These are phyloP conservation scores for Melaleuca alternifolia DNA, from an alignment of 345 rosid genomes.

Conservation along the genomic window DNA sequence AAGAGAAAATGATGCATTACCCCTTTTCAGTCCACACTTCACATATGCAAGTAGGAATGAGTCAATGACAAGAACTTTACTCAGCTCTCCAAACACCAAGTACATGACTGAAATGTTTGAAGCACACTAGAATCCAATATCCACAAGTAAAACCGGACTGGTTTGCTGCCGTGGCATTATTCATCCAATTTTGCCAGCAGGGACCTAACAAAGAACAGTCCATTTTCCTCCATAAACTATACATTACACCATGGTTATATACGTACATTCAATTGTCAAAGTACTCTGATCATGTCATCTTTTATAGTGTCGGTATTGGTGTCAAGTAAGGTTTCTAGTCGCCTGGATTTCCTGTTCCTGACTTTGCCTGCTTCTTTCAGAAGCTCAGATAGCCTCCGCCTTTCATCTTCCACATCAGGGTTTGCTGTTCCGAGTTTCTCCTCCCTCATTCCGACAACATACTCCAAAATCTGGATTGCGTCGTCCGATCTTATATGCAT, in stretches of 20 bases:
- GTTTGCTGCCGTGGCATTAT: not conserved
- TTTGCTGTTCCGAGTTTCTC: constrained; percentile 96
- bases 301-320: constrained; percentile 17
- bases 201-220: constrained; percentile 1
- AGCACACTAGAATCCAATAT: not conserved
- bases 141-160: not conserved
- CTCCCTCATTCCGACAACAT: constrained; percentile 83
- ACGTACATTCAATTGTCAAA: constrained; percentile 7
- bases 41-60: not conserved
- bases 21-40: not conserved
- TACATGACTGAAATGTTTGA: not conserved
- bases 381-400: constrained; percentile 55
- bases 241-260: constrained; percentile 7
- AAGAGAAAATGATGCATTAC: not conserved
- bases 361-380: constrained; percentile 87
- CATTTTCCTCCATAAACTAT: constrained; percentile 5
- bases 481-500: constrained; percentile 50
- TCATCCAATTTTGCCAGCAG: not conserved
- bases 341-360: constrained; percentile 57
- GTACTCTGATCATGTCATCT: constrained; percentile 19
- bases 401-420: constrained; percentile 85
- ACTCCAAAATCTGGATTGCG: constrained; percentile 81
- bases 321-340: constrained; percentile 64
- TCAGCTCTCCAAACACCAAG: not conserved
- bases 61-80: not conserved